Percentiles rank a stretch among this genome's conserved stretches.
These are phyloP conservation scores for Colletotrichum incanum DNA, from an alignment of 2,329 filamentous ascomycete species.

Conservation along the genomic window DNA sequence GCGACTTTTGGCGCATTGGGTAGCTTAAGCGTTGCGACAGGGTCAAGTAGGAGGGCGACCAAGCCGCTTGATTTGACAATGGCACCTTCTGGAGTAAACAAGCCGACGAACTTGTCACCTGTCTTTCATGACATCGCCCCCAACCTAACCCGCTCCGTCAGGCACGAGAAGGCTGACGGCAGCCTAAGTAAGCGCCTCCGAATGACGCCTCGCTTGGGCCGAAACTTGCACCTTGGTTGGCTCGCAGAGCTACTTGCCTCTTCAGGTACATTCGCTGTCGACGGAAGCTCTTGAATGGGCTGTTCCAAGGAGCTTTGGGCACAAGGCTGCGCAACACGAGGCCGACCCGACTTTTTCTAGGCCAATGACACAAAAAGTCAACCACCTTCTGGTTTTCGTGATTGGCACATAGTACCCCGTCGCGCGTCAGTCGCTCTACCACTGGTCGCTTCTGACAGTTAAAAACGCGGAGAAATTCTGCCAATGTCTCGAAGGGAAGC, in stretches of 20 bases:
- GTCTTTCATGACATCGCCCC: constrained; percentile 27
- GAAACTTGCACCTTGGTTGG: constrained; percentile 36
- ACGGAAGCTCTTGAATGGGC: not conserved
- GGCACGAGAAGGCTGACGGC: constrained; percentile 50
- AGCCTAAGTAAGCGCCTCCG: constrained; percentile 45
- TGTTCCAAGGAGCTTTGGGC: constrained; percentile 14
- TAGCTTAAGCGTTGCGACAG: constrained; percentile 45
- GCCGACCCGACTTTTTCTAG: constrained; percentile 11
- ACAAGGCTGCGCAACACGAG: constrained; percentile 41
- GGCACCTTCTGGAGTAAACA: constrained; percentile 43
- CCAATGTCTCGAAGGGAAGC: constrained; percentile 30
- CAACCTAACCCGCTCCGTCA: constrained; percentile 37
- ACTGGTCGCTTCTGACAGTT: constrained; percentile 3
- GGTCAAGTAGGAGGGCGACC: constrained; percentile 50
- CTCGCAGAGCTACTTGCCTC: constrained; percentile 15
- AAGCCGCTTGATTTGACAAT: constrained; percentile 54
- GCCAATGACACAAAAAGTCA: constrained; percentile 16
- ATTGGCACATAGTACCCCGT: constrained; percentile 27
- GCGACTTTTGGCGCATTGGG: constrained; percentile 22
- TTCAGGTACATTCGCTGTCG: not conserved
- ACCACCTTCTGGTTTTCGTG: constrained; percentile 18
- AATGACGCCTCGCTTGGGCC: constrained; percentile 31
- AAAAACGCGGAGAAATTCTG: constrained; percentile 40
- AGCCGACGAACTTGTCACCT: constrained; percentile 35
- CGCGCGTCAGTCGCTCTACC: constrained; percentile 18